Evolutionary conservation across 306 rosid species (phyloP), one percentile per base, ranked within the genome.

Genomic region (Sindora glabra): DNA sequence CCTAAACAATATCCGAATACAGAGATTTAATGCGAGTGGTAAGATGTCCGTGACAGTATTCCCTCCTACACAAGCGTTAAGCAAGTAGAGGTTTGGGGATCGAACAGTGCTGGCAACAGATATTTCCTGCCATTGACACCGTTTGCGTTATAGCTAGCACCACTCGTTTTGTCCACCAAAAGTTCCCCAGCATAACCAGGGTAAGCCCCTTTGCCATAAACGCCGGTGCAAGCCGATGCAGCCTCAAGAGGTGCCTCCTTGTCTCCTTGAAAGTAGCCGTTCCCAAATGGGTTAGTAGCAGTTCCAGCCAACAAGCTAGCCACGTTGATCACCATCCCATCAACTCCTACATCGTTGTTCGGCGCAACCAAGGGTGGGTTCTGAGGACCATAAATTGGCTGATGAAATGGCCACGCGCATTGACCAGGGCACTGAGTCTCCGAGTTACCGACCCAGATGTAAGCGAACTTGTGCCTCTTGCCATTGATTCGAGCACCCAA

Each of bases 321-420:
- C 24, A 87, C 53, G 49, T 87, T 87, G 33, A 87, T 79, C 1
- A 87, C 75, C 80, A 83, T 79, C 7, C 95, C 95, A 18, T 87
- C 89, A 0, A 87, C 13, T 0, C 90, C 95, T 3, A 87, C 90
- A 4, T 87, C 90, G 49, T 76, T 81, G 67, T 83, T 87, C 0
- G 89, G 95, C 0, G 89, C 82, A 12, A 74, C 76, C 46, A 86
- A 40, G 0, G 95, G 82, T 10, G 80, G 10, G 41, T 13, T 50
- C 40, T 83, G 87, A 1, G 90, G 95, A 1, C 90, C 95, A n/a
- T 83, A 87, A 15, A 83, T 79, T 34, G 95, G 95, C 67, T 87
- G 90, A 70, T 87, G 95, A 75, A 83, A 86, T 0, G 90, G 95
- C 95, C 90, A 86, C 1, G 90, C 86, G 64, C 95, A 86, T 10